phyloP scores from a whole-genome alignment of 2,329 filamentous ascomycete genomes.

The Pyricularia pennisetigena region DNA sequence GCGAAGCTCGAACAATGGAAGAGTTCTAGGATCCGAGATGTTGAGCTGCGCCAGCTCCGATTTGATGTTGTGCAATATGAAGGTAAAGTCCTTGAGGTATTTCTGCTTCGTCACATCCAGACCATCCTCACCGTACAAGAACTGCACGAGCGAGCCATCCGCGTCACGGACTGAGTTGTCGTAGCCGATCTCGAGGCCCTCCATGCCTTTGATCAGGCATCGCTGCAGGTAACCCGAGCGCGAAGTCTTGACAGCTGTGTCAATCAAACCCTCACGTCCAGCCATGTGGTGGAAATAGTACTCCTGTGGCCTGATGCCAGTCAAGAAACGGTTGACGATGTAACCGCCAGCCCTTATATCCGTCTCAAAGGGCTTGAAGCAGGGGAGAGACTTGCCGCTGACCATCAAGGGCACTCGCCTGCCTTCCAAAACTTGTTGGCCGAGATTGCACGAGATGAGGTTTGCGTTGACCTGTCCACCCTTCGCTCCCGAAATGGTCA shows the following conservation, averaged over 20 bases:
- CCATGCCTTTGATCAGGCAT: conserved; percentile 98
- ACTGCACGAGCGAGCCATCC: conserved; percentile 88
- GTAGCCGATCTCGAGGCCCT: conserved; percentile 84
- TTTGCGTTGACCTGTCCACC: conserved; percentile 90
- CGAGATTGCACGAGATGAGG: conserved; percentile 93
- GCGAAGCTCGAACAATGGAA: conserved; percentile 39
- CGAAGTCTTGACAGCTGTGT: conserved; percentile 97
- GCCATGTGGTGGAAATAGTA: conserved; percentile 99
- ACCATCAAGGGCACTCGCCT: conserved; percentile 95
- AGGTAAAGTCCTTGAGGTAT: conserved; percentile 82
- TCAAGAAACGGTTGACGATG: conserved; percentile 93
- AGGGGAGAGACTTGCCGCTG: conserved; percentile 90
- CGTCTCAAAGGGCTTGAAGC: conserved; percentile 87
- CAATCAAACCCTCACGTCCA: conserved; percentile 93
- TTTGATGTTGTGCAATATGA: conserved; percentile 75
- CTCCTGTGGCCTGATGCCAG: conserved; percentile 91
- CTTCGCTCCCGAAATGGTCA: conserved; percentile 96
- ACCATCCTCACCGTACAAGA: conserved; percentile 93
- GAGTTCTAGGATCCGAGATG: conserved; percentile 41
- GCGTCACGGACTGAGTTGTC: conserved; percentile 90
- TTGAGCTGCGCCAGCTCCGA: conserved; percentile 72
- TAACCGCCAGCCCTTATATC: conserved; percentile 85
- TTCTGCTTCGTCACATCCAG: conserved; percentile 91
- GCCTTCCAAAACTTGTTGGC: conserved; percentile 93
- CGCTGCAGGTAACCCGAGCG: conserved; percentile 93